These are phyloP conservation scores for Scytalidium sp. DNA, from an alignment of 2,329 filamentous ascomycete genomes.

Conservation along the genomic window DNA sequence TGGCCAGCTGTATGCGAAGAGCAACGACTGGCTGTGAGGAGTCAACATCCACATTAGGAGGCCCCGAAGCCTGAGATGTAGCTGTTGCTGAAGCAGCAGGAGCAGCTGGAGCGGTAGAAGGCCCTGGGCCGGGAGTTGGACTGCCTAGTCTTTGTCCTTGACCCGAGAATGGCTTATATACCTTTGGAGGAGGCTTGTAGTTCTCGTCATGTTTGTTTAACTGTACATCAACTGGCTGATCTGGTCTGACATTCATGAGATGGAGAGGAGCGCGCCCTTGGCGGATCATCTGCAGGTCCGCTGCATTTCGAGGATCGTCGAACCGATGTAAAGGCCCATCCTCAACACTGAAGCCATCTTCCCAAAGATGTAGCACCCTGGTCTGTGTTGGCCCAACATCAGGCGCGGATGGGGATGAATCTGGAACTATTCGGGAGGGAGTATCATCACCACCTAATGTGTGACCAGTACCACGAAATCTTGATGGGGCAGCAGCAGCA, in stretches of 20 bases:
- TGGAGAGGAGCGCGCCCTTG: slow-evolving; percentile 73
- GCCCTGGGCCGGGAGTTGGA: slow-evolving; percentile 64
- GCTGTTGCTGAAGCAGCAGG: slow-evolving; percentile 30
- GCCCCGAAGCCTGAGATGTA: slow-evolving; percentile 21
- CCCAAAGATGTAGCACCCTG: slow-evolving; percentile 75
- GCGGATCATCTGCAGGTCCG: slow-evolving; percentile 72
- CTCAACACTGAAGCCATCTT: slow-evolving; percentile 81
- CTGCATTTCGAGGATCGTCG: slow-evolving; percentile 72
- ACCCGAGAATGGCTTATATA: slow-evolving; percentile 74
- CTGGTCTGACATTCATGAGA: slow-evolving; percentile 71
- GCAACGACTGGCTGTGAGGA: slow-evolving; percentile 64
- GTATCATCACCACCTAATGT: slow-evolving; percentile 77
- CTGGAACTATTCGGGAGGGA: slow-evolving; percentile 65
- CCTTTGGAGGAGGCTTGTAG: slow-evolving; percentile 69
- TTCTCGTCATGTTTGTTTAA: slow-evolving; percentile 69
- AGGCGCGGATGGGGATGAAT: slow-evolving; percentile 43
- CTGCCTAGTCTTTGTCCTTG: slow-evolving; percentile 72
- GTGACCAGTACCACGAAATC: slow-evolving; percentile 69
- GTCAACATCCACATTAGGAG: slow-evolving; percentile 48
- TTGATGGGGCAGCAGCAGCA: slow-evolving; percentile 43
- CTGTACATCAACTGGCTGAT: slow-evolving; percentile 76
- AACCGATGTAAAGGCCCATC: slow-evolving; percentile 76
- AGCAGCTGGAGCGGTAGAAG: slow-evolving; percentile 22
- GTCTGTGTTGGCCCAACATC: slow-evolving; percentile 44
- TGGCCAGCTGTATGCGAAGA: slow-evolving; percentile 74